Base-by-base conservation (phyloP, 2,329 filamentous ascomycete species). In the Claviceps cyperi region DNA sequence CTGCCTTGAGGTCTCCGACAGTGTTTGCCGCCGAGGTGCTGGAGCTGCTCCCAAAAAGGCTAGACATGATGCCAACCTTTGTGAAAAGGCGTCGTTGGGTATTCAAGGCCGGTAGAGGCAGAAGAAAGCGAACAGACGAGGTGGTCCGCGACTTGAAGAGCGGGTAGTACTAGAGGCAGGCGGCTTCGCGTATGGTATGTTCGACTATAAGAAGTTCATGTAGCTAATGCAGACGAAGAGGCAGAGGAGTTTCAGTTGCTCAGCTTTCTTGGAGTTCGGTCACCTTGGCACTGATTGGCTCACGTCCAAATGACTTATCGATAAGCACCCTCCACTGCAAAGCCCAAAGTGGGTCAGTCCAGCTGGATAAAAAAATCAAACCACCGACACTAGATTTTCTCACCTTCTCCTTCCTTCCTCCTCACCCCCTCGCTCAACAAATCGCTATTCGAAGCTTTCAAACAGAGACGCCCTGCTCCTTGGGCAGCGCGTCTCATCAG, bases 371-470 rank as follows among this genome's bases (percentile, higher is more conserved):
- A 63, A 63, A 61, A 55, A 53, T 54, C 53, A 52, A 49, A 46
- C 36, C 21, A 22, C 19, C 35, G n/a, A 35, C 17, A 4, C 17
- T 14, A 2, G 1, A 2, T 11, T 41, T 50, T 47, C 24, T 51
- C 50, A 54, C 55, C 58, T 51, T 55, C 62, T 61, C 55, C 60
- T 55, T 57, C 51, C 55, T 62, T 60, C 60, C 58, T 63, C 66
- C 66, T 64, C 70, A 72, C 83, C 64, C 85, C 81, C 88, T 95
- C 90, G 90, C 78, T 90, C 88, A 81, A 96, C 88, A 88, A 88
- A 95, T 96, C 91, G 91, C 90, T 84, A 82, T 94, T 94, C 89
- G 84, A 95, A 96, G 91, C 90, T 88, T 72, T 89, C 86, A 84
- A 73, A 94, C 87, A 84, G 87, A 85, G 75, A 78, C 64, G 49